Evolutionary conservation across 2,329 filamentous ascomycete species (phyloP), one percentile per base, ranked within the genome.

Genomic region (Ascochyta fabae): DNA sequence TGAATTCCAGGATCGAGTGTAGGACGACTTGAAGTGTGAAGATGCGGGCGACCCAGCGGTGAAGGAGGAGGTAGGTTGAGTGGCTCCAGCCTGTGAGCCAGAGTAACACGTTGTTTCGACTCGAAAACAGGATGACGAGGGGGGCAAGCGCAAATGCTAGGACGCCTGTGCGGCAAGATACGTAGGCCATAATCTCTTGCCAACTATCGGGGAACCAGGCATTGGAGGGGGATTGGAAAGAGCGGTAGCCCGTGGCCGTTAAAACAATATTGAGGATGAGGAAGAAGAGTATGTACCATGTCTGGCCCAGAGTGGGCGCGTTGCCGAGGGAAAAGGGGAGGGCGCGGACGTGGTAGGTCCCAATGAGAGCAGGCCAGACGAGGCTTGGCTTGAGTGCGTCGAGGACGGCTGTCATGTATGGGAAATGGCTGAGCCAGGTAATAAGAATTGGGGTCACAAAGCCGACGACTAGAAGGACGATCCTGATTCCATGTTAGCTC

Each of bases 231-330:
- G 65, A 31, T 67, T 70, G 10, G n/a, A 39, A 80, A 74, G 16
- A 82, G 40, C 1, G 71, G 71, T 12, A 80, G 62, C 47, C 53
- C 7, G 44, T 54, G 22, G 59, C 46, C 4, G 53, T 53, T 8
- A 56, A 49, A 41, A 67, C 51, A 41, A 70, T 53, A 33, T 67
- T 68, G 9, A 66, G 42, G 22, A 61, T 27, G 13, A 66, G 6
- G 36, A 68, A 62, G 33, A 62, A 66, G 10, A 70, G 39, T 31
- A 84, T 78, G 62, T 79, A 83, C 12, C 82, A 73, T 52, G 69
- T 63, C 39, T 82, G 80, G 1, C 79, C 79, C 1, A 75, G 51
- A 0, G 78, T 81, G 0, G 80, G 80, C 3, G 70, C 69, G 49
- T 78, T 77, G 2, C 62, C 61, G 10, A 62, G 42, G 1, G 48